Evolutionary conservation across 306 rosid genomes (phyloP).

Genomic region (Pyrus communis): DNA sequence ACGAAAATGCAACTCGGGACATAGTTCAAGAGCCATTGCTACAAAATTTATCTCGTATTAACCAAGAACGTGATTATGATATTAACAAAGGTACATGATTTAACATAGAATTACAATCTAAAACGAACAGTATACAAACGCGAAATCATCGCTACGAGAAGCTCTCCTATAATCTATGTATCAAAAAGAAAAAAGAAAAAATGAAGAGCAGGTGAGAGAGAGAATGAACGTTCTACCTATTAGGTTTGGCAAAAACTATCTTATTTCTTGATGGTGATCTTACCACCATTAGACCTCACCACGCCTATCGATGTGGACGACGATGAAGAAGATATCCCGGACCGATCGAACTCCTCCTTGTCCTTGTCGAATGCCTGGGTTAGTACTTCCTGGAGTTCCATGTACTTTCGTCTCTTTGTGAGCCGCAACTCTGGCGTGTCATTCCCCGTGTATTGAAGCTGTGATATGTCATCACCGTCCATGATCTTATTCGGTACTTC

Average conservation of each 20-base stretch:
- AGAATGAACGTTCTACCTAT: background rate
- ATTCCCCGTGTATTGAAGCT: constrained; percentile 36
- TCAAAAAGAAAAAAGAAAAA: background rate
- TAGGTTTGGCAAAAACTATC: background rate
- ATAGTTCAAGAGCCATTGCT: too few species aligned
- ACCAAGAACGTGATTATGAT: background rate
- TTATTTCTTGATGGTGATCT: constrained; percentile 12
- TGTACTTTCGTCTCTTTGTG: constrained; percentile 38
- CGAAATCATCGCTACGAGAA: background rate
- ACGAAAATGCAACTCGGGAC: too few species aligned
- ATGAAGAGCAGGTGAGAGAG: background rate
- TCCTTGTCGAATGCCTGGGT: constrained; percentile 57
- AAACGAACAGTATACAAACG: background rate
- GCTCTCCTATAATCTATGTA: background rate
- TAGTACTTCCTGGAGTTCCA: constrained; percentile 51
- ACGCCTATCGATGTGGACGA: constrained; percentile 47
- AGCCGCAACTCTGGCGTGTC: constrained; percentile 41
- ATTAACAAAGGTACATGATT: background rate
- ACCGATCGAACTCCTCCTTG: constrained; percentile 40
- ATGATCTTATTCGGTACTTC: constrained; percentile 57
- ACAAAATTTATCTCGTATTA: background rate
- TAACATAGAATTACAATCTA: background rate
- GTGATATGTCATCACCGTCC: constrained; percentile 59
- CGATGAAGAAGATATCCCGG: constrained; percentile 50
- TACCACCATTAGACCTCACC: constrained; percentile 17